Percentiles rank a stretch among this genome's conserved stretches.
These are phyloP conservation scores for Centella asiatica DNA, from an alignment of 129 eudicot species.

Conservation along the genomic window DNA sequence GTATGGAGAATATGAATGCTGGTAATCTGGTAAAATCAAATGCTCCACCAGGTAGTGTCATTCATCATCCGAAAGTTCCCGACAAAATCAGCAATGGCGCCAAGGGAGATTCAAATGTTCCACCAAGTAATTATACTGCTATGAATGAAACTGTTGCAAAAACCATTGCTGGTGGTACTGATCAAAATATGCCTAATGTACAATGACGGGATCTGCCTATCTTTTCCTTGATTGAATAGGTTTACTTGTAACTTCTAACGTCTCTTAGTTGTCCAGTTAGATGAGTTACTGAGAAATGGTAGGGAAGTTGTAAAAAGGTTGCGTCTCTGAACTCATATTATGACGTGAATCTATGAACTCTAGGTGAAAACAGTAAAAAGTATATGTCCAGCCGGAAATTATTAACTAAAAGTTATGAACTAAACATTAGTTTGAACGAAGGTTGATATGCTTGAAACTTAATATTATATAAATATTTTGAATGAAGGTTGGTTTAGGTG, in stretches of 20 bases:
- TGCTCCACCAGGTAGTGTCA: not conserved
- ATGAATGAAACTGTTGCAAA: conserved; percentile 2
- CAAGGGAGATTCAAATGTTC: conserved; percentile 10
- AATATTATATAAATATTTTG: too few relatives aligned
- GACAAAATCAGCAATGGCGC: not conserved
- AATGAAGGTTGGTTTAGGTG: too few relatives aligned
- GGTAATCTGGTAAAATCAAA: not conserved
- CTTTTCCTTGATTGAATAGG: conserved; percentile 4
- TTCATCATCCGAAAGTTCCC: not conserved
- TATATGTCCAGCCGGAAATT: too few relatives aligned
- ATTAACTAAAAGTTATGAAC: too few relatives aligned
- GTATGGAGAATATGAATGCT: conserved; percentile 17
- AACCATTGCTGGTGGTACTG: not conserved
- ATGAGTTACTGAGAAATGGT: too few relatives aligned
- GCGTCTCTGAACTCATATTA: too few relatives aligned
- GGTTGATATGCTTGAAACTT: too few relatives aligned
- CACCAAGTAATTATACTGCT: conserved; percentile 16
- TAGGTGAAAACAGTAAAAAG: too few relatives aligned
- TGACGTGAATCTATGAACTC: too few relatives aligned
- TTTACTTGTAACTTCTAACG: not conserved
- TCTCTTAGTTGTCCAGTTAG: not conserved
- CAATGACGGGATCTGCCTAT: conserved; percentile 6
- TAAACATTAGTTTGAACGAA: too few relatives aligned
- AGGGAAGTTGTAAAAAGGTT: too few relatives aligned
- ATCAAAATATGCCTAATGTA: not conserved